Evolutionary conservation across 306 rosid genomes (phyloP).

Genomic region (Sicyos edulis): DNA sequence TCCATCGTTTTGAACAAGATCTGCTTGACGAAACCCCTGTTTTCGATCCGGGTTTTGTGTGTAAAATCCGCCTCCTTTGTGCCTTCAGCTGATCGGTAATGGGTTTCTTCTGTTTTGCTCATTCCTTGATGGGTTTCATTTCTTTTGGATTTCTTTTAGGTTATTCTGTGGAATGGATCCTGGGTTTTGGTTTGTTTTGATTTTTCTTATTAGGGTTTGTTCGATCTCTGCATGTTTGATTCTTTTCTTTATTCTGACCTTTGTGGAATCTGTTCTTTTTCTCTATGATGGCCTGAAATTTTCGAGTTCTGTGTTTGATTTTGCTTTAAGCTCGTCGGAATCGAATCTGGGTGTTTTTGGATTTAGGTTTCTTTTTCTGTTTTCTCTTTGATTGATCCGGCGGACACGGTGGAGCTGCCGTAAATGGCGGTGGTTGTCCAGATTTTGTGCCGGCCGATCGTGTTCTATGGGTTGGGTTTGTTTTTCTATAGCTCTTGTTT

Average conservation of each 20-base stretch:
- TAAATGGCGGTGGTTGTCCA: neutral
- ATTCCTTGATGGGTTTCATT: neutral
- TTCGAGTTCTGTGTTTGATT: too few species aligned
- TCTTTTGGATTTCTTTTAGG: neutral
- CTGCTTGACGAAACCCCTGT: neutral
- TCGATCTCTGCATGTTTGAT: constrained; percentile 13
- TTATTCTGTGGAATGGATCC: too few species aligned
- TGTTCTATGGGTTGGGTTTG: neutral
- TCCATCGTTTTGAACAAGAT: neutral
- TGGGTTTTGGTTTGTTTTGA: neutral
- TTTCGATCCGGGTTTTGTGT: too few species aligned
- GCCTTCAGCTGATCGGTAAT: constrained; percentile 20
- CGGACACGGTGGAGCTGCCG: neutral
- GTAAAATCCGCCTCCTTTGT: too few species aligned
- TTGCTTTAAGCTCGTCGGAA: too few species aligned
- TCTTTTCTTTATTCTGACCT: neutral
- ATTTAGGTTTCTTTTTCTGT: neutral
- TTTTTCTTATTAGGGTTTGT: neutral
- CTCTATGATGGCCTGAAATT: too few species aligned
- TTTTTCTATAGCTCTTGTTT: neutral
- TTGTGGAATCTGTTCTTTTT: neutral
- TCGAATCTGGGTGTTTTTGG: neutral
- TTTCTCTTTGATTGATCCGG: constrained; percentile 15
- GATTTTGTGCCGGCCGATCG: neutral
- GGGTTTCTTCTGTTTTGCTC: neutral